Conservation (phyloP, 2,329 filamentous ascomycete species). For the Trichoderma arundinaceum region DNA sequence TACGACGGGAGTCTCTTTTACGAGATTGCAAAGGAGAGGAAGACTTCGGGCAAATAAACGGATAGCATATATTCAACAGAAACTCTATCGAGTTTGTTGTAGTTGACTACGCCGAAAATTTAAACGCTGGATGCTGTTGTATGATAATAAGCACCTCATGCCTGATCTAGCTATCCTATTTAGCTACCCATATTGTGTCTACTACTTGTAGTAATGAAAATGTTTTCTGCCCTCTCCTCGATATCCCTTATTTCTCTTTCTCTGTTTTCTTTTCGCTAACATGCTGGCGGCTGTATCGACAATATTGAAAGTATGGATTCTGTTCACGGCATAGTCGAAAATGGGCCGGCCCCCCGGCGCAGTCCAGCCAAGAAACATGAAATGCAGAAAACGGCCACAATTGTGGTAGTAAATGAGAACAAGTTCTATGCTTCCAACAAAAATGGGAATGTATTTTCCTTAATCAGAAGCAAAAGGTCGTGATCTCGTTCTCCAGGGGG, state of each 20-base stretch:
- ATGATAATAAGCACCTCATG: too few species aligned
- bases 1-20: conserved; percentile 38
- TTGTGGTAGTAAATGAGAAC: conserved; percentile 43
- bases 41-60: background rate
- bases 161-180: too few species aligned
- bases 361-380: conserved; percentile 45
- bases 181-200: too few species aligned
- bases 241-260: too few species aligned
- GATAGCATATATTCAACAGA: background rate
- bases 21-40: conserved; percentile 29
- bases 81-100: background rate
- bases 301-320: background rate
- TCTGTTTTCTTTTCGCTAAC: too few species aligned
- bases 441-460: conserved; percentile 45
- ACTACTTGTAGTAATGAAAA: background rate
- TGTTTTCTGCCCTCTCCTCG: too few species aligned
- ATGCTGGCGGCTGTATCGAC: conserved; percentile 7
- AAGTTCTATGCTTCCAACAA: conserved; percentile 42
- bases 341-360: conserved; percentile 33
- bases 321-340: background rate
- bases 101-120: too few species aligned
- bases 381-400: conserved; percentile 40
- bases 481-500: conserved; percentile 42
- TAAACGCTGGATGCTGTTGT: too few species aligned
- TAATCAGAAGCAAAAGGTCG: conserved; percentile 39